Evolutionary conservation across 495 filamentous ascomycete genomes (phyloP), one percentile per base, ranked within the genome.

Genomic region (Lasiosphaeria hispida): DNA sequence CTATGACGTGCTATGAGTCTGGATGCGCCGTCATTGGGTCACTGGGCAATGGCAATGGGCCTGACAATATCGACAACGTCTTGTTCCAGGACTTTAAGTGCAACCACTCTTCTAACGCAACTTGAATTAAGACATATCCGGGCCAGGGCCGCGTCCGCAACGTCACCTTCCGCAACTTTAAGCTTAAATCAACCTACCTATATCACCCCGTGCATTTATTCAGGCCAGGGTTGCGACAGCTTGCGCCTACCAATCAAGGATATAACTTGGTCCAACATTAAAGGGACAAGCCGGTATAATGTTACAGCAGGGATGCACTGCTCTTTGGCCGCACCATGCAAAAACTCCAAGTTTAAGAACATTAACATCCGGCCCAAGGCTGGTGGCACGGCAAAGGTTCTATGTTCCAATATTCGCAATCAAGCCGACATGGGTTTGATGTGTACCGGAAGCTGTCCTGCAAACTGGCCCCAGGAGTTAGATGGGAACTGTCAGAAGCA

Each of bases 171-270:
- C 63, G 68, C 47, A 77, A 83, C 68, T 76, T 83, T 39, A 53
- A 63, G 8, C 61, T 79, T 52, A 66, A 75, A 77, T 66, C 72
- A 79, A 72, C 83, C 81, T 13, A 81, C 85, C 60, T 82, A 84
- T 62, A 76, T 85, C 19, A 81, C 79, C 10, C 70, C 75, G 13
- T 85, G 83, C 63, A 84, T 83, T 64, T 85, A 85, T 68, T 77
- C 71, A 18, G 65, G 62, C 52, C 53, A 63, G 18, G 73, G 66
- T 50, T 83, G 82, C 73, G 80, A 84, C 57, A 68, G 64, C n/a
- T 79, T 73, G 33, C 77, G 75, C 52, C 68, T 84, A 43, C 67
- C 75, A 33, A 80, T 82, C 55, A 59, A 64, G 19, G 74, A 82
- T 61, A 69, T 85, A 44, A 74, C 67, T 34, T 86, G 78, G 77